Evolutionary conservation across 2,329 filamentous ascomycete species (phyloP).

Genomic region (Talaromyces verruculosus): DNA sequence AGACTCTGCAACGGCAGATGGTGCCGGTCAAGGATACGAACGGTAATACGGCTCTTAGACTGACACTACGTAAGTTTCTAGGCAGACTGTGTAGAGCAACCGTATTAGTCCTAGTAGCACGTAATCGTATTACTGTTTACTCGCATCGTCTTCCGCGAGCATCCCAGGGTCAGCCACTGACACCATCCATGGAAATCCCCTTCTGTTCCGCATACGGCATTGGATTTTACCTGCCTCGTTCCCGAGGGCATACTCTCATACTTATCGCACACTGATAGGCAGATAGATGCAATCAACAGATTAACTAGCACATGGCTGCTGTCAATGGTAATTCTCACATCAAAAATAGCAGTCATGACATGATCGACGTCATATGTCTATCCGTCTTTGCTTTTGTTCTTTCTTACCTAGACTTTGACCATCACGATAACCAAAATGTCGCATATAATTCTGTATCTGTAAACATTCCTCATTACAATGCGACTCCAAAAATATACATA

Average conservation of each 20-base stretch:
- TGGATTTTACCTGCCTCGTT: background rate
- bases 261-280: background rate
- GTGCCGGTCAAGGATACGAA: constrained; percentile 12
- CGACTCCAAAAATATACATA: background rate
- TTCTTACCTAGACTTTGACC: background rate
- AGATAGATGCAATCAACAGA: background rate
- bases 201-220: constrained; percentile 1
- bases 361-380: background rate
- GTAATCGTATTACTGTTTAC: background rate
- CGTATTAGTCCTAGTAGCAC: background rate
- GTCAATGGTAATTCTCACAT: background rate
- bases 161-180: constrained; percentile 17
- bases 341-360: background rate
- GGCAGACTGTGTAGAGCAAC: background rate
- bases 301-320: background rate
- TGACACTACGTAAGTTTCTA: background rate
- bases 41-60: background rate
- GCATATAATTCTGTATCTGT: background rate
- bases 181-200: constrained; percentile 9
- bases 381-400: background rate
- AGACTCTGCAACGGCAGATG: constrained; percentile 1
- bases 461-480: background rate
- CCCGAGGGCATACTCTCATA: background rate
- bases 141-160: constrained; percentile 6
- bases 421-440: background rate